Evolutionary conservation across 768 basidiomycete species (phyloP).

Genomic region (Trametes meyenii): DNA sequence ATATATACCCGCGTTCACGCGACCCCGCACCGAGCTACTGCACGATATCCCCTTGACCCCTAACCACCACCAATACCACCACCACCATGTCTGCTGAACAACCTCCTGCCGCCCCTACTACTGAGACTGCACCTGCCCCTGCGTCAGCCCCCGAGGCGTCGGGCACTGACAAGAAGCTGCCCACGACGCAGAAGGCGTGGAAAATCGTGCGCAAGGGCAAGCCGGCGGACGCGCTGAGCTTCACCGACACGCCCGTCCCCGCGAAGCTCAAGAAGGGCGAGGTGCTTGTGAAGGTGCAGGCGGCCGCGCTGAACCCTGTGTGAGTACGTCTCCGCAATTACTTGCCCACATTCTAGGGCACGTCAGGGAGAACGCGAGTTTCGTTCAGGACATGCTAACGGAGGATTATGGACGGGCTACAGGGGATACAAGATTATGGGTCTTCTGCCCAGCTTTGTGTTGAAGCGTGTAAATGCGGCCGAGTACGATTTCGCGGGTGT

Average conservation of each 20-base stretch:
- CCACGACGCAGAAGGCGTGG: slow-evolving; percentile 35
- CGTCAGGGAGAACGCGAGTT: not conserved
- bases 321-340: slow-evolving; percentile 34
- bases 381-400: not conserved
- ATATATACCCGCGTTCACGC: not conserved
- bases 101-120: not conserved
- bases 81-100: slow-evolving; percentile 3
- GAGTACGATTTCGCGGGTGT: slow-evolving; percentile 69
- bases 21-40: not conserved
- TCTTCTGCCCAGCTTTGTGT: slow-evolving; percentile 48
- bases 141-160: not conserved
- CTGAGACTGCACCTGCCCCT: not conserved
- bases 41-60: not conserved
- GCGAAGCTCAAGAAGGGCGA: slow-evolving; percentile 40
- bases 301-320: slow-evolving; percentile 71
- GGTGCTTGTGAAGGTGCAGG: slow-evolving; percentile 54
- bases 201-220: slow-evolving; percentile 31
- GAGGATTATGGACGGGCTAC: not conserved
- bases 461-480: slow-evolving; percentile 51
- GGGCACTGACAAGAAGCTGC: slow-evolving; percentile 4
- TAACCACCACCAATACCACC: not conserved
- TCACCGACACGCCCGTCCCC: slow-evolving; percentile 36
- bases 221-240: slow-evolving; percentile 34
- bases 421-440: slow-evolving; percentile 66
- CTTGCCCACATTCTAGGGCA: not conserved